phyloP scores from a whole-genome alignment of 2,329 filamentous ascomycete species.

The Neonectria sp. region DNA sequence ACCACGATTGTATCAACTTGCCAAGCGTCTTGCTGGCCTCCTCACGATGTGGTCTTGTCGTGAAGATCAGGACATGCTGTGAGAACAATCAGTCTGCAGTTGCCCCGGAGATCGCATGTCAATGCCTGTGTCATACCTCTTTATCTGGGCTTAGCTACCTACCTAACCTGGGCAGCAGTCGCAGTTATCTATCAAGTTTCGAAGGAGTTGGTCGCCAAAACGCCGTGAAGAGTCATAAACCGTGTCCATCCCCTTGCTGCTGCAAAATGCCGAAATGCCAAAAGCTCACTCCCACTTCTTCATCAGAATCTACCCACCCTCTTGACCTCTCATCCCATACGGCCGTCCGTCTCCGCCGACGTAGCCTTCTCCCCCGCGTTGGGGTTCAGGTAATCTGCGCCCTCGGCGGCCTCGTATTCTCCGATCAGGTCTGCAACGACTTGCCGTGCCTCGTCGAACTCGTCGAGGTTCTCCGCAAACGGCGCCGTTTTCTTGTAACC shows the following conservation, averaged over 20 bases:
- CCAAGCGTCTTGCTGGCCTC: too few species aligned
- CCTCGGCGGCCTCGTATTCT: conserved; percentile 97
- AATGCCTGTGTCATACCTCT: not conserved
- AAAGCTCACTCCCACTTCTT: not conserved
- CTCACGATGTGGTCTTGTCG: too few species aligned
- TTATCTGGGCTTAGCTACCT: conserved; percentile 11
- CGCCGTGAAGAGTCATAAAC: conserved; percentile 35
- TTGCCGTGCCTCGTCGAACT: conserved; percentile 95
- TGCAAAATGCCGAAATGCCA: conserved; percentile 22
- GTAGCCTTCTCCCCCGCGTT: conserved; percentile 69
- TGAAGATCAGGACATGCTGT: not conserved
- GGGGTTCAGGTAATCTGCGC: conserved; percentile 89
- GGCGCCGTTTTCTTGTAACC: conserved; percentile 96
- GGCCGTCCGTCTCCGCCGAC: conserved; percentile 68
- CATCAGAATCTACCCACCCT: not conserved
- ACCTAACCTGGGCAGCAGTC: conserved; percentile 11
- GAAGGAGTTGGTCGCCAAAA: conserved; percentile 26
- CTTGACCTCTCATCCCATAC: conserved; percentile 55
- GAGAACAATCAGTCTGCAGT: not conserved
- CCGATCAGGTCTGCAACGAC: conserved; percentile 92
- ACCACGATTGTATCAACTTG: too few species aligned
- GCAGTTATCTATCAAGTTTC: conserved; percentile 19
- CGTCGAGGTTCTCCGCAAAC: conserved; percentile 90
- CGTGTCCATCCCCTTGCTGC: conserved; percentile 26
- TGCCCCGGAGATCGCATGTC: not conserved